phyloP scores from a whole-genome alignment of 2,329 filamentous ascomycete species.

The Ophiostoma pallidulum region DNA sequence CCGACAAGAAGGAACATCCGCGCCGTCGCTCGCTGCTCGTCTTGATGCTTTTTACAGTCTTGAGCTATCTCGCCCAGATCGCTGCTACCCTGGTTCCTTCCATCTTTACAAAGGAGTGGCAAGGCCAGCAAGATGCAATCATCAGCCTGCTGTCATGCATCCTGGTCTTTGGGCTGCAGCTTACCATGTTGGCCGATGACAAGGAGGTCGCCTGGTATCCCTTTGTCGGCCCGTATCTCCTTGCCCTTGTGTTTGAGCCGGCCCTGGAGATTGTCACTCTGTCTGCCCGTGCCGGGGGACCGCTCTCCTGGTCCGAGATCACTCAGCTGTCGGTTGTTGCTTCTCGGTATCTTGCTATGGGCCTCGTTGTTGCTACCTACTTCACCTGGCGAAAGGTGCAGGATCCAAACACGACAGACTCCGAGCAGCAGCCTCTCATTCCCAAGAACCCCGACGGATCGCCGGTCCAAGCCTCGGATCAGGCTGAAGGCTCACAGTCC shows the following conservation, averaged over 20 bases:
- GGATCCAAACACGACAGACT: conserved; percentile 11
- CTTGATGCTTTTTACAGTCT: conserved; percentile 33
- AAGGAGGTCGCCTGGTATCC: conserved; percentile 50
- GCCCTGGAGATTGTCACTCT: conserved; percentile 25
- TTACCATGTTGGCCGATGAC: conserved; percentile 43
- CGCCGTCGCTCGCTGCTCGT: conserved; percentile 35
- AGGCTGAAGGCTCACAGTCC: conserved; percentile 5
- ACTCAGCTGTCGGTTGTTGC: conserved; percentile 25
- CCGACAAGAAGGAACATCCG: conserved; percentile 27
- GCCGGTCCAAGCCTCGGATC: conserved; percentile 1
- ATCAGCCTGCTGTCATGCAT: conserved; percentile 53
- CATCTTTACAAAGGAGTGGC: conserved; percentile 28
- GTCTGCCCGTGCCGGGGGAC: conserved; percentile 12
- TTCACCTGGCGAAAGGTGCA: conserved; percentile 18
- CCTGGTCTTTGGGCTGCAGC: conserved; percentile 53
- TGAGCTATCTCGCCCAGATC: conserved; percentile 41
- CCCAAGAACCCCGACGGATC: conserved; percentile 28
- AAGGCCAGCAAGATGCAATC: conserved; percentile 36
- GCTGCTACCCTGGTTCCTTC: conserved; percentile 30
- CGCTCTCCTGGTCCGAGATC: conserved; percentile 16
- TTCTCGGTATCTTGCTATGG: conserved; percentile 26
- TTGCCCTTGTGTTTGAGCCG: conserved; percentile 49
- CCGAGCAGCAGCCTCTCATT: conserved; percentile 47
- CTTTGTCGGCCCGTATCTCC: conserved; percentile 51
- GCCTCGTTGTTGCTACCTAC: conserved; percentile 27